A percentile compares a stretch with the other conserved stretches of the same genome.
Conservation (phyloP, 192 early-diverging fungal genomes). For the Rhizophagus clarus region DNA sequence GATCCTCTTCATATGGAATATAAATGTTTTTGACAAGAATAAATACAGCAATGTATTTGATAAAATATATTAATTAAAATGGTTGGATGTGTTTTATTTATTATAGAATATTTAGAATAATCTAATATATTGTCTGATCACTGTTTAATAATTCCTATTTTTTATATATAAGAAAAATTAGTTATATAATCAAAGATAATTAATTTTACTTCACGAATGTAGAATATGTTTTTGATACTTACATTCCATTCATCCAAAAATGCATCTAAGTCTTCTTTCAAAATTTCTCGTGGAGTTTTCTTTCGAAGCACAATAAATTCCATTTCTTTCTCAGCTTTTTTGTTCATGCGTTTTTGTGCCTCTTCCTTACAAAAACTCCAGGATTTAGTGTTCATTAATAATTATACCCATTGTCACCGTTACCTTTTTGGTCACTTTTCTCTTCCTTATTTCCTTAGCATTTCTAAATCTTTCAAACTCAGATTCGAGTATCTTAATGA, state of each 20-base stretch:
- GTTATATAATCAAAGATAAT: no score
- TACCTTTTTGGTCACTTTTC: no score
- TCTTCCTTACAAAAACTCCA: conserved; percentile 11
- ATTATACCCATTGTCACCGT: conserved; percentile 6
- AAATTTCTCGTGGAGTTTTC: conserved; percentile 74
- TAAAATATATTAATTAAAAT: no score
- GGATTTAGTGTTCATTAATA: not conserved
- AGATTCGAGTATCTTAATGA: conserved; percentile 70
- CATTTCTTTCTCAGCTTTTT: conserved; percentile 64
- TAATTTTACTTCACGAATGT: no score
- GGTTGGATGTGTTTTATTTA: no score
- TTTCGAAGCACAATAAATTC: conserved; percentile 67
- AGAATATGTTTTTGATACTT: conserved; percentile 4
- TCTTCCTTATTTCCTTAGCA: not conserved
- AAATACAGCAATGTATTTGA: no score
- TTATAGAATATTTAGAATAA: no score
- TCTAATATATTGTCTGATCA: no score
- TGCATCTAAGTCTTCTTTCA: conserved; percentile 81
- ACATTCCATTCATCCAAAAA: conserved; percentile 84
- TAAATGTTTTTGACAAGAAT: no score
- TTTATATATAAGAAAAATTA: no score
- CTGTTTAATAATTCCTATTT: no score
- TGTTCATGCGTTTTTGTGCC: conserved; percentile 67
- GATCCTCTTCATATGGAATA: no score
- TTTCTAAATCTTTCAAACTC: not conserved